Conservation (phyloP, 1,284 basidiomycete species). For the Heterobasidion parviporum region DNA sequence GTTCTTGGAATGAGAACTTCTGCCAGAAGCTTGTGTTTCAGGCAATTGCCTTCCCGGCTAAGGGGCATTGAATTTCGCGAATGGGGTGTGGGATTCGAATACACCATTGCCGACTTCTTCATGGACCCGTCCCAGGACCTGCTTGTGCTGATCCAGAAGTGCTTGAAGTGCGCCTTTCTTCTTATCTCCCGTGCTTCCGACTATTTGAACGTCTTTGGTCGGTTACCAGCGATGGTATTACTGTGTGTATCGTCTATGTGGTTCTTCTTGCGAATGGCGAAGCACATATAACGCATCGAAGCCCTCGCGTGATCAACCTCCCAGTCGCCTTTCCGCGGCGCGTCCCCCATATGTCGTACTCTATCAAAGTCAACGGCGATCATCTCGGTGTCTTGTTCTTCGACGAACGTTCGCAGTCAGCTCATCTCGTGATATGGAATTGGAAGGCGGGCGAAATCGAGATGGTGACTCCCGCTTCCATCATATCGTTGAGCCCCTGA, state of each 20-base stretch:
- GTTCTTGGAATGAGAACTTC: conserved; percentile 41
- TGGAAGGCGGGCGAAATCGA: too few relatives aligned
- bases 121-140: conserved; percentile 59
- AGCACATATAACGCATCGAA: too few relatives aligned
- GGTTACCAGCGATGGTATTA: conserved; percentile 21
- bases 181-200: not conserved
- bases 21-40: conserved; percentile 26
- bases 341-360: too few relatives aligned
- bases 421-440: too few relatives aligned
- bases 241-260: conserved; percentile 24
- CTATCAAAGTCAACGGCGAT: too few relatives aligned
- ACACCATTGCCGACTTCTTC: conserved; percentile 45
- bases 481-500: too few relatives aligned
- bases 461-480: too few relatives aligned
- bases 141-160: conserved; percentile 40
- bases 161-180: conserved; percentile 11
- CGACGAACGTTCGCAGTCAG: too few relatives aligned
- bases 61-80: conserved; percentile 36
- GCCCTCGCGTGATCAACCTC: too few relatives aligned
- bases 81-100: conserved; percentile 38
- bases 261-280: too few relatives aligned
- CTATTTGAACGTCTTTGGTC: not conserved
- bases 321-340: too few relatives aligned
- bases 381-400: too few relatives aligned
- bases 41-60: conserved; percentile 38